Conservation (phyloP, 352 stramenopile genomes). For the Pythium pyrilobum region DNA sequence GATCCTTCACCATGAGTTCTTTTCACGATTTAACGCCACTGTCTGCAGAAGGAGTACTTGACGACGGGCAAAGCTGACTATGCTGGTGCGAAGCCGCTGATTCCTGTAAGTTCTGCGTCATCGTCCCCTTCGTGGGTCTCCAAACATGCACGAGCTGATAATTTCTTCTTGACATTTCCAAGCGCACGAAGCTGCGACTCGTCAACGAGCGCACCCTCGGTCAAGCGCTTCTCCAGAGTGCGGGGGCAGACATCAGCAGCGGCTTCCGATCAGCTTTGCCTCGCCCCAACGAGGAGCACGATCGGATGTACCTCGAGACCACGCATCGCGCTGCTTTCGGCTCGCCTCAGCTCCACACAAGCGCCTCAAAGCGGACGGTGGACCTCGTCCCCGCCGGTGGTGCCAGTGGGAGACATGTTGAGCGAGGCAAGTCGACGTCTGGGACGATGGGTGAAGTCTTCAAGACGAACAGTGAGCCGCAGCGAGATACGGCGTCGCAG, state of each 20-base stretch:
- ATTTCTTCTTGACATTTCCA: neutral
- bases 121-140: too few relatives aligned
- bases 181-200: slow-evolving; percentile 46
- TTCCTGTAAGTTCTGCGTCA: slow-evolving; percentile 36
- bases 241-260: slow-evolving; percentile 24
- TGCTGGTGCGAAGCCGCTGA: slow-evolving; percentile 24
- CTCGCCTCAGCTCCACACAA: slow-evolving; percentile 14
- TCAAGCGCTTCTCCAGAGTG: slow-evolving; percentile 45
- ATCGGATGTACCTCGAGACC: slow-evolving; percentile 51
- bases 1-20: neutral
- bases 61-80: slow-evolving; percentile 58
- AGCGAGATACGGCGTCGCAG: slow-evolving; percentile 65
- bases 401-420: slow-evolving; percentile 29
- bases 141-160: neutral
- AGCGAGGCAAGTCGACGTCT: slow-evolving; percentile 60
- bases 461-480: slow-evolving; percentile 44
- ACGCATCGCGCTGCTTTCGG: slow-evolving; percentile 55
- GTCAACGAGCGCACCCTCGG: slow-evolving; percentile 57
- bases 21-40: neutral
- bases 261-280: slow-evolving; percentile 56
- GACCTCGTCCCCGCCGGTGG: slow-evolving; percentile 40
- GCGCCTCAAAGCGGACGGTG: neutral
- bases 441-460: slow-evolving; percentile 63
- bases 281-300: slow-evolving; percentile 40
- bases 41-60: slow-evolving; percentile 49